Evolutionary conservation across 306 rosid species (phyloP).

Genomic region (Medicago truncatula): MtrunA17r5.0-ANR NC_053042.1:2959501-2960000

Average conservation of each 20-base stretch:
- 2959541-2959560: conserved; percentile 66
- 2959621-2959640: conserved; percentile 56
- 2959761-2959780: conserved; percentile 34
- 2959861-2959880: conserved; percentile 13
- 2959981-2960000: conserved; percentile 71
- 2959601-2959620: conserved; percentile 90
- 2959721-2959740: conserved; percentile 30
- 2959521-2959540: conserved; percentile 34
- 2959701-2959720: conserved; percentile 97
- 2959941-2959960: conserved; percentile 85
- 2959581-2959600: conserved; percentile 96
- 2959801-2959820: conserved; percentile 21
- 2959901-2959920: conserved; percentile 82
- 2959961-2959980: conserved; percentile 66
- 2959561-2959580: conserved; percentile 85
- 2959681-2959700: conserved; percentile 74
- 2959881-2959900: conserved; percentile 66
- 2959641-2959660: conserved; percentile 83
- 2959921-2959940: conserved; percentile 99
- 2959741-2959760: conserved; percentile 40
- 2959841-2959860: conserved; percentile 27
- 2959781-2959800: conserved; percentile 13
- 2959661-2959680: conserved; percentile 79
- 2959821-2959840: conserved; percentile 12
- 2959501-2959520: conserved; percentile 28